Evolutionary conservation across 2,329 filamentous ascomycete species (phyloP), one percentile per base, ranked within the genome.

Genomic region (Sarocladium oryzae): DNA sequence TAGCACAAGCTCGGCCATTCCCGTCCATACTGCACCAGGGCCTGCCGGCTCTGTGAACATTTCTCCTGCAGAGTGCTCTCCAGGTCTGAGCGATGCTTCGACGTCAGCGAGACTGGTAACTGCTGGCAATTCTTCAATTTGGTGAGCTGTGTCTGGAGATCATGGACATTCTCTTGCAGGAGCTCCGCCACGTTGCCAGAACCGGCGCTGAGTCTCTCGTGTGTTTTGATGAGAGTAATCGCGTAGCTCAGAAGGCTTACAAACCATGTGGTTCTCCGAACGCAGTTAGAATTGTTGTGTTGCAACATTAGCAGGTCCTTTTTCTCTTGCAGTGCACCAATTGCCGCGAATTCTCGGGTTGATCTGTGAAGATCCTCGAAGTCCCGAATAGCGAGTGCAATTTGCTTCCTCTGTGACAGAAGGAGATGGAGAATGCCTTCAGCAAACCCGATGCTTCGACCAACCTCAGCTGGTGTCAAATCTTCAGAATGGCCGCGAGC

Each of bases 401-500:
- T 68, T 5, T 69, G 66, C 43, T 65, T 66, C 53, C 85, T 76
- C 63, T 91, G 87, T 3, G 71, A 68, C 11, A 88, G 62, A 1
- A 80, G 65, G n/a, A 82, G 69, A 53, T 85, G 77, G 26, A 97
- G 72, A 53, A 96, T 76, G 23, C 91, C 89, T 64, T 99, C 93
- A n/a, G 96, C 72, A 56, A 88, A 88, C 0, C 89, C 89, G 46
- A 88, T 78, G 63, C 89, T 91, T 61, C 91, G 80, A 37, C 79
- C 77, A 7, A 93, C 79, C 59, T 96, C 89, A 8, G 88, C 85
- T 37, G 83, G 78, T 40, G 86, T 95, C 35, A 99, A 70, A 56
- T 99, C 95, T 33, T 88, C 85, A 1, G 88, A 89, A 66, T 95
- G 89, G 49, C 89, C 84, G 56, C 83, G 77, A 9, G 81, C 73